These are phyloP conservation scores for Aspergillus flavus DNA, from an alignment of 2,329 filamentous ascomycete genomes.

Conservation along the genomic window DNA sequence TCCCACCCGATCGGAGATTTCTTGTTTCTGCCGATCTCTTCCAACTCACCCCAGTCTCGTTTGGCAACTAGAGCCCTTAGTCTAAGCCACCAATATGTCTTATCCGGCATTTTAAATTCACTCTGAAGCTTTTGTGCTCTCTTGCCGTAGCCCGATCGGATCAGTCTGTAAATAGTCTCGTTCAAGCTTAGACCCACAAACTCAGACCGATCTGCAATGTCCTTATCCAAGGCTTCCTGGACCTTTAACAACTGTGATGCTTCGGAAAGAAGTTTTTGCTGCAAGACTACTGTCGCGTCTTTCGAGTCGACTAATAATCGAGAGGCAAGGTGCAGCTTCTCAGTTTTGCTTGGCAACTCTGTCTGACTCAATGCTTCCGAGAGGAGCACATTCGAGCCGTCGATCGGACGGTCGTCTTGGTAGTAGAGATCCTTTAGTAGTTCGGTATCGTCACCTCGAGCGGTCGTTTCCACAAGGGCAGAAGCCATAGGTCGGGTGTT, in stretches of 20 bases:
- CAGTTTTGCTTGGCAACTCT: slow-evolving; percentile 68
- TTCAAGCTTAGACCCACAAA: slow-evolving; percentile 87
- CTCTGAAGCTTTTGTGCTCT: slow-evolving; percentile 84
- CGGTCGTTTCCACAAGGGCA: slow-evolving; percentile 84
- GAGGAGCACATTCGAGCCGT: slow-evolving; percentile 85
- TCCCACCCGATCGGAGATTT: slow-evolving; percentile 97
- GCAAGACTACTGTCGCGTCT: slow-evolving; percentile 66
- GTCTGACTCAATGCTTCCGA: slow-evolving; percentile 78
- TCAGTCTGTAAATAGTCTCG: slow-evolving; percentile 87
- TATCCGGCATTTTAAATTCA: slow-evolving; percentile 92
- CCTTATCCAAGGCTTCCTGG: slow-evolving; percentile 84
- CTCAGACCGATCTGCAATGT: slow-evolving; percentile 63
- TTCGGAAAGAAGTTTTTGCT: slow-evolving; percentile 77
- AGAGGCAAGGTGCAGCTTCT: slow-evolving; percentile 85
- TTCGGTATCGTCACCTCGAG: slow-evolving; percentile 74
- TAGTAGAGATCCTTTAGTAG: slow-evolving; percentile 96
- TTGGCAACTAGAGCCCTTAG: slow-evolving; percentile 86
- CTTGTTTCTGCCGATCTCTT: slow-evolving; percentile 73
- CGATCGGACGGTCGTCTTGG: slow-evolving; percentile 87
- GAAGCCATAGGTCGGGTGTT: slow-evolving; percentile 83
- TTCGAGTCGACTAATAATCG: slow-evolving; percentile 83
- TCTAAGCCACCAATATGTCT: slow-evolving; percentile 83
- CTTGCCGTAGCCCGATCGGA: slow-evolving; percentile 78
- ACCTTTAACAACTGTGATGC: slow-evolving; percentile 76
- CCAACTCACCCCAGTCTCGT: slow-evolving; percentile 88